Base-by-base conservation (phyloP, 1,139 yeast species). In the Geotrichum reessii region DNA sequence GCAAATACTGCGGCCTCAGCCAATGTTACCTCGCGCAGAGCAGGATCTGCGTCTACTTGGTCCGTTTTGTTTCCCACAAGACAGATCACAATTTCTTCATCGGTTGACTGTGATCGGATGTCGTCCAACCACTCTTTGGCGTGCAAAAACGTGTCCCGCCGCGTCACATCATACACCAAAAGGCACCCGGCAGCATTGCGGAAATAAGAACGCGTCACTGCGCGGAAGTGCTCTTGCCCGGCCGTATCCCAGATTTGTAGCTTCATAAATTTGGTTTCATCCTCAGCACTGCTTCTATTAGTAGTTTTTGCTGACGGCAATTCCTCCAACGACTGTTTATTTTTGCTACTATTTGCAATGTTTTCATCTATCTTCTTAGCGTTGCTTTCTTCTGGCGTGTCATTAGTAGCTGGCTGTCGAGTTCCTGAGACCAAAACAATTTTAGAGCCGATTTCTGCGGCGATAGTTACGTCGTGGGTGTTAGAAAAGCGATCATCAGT, bases 141-240 rank as follows among this genome's bases (percentile, higher is more conserved):
- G 56, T 71, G 65, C 25, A 65, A 63, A 58, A 72, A 71, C 9
- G 75, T 72, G 47, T 73, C 87, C 87, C 72, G 84, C 81, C 92
- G 78, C 4, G 95, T 87, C 42, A 91, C 92, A n/a, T 91, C 86
- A 72, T 91, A 91, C 12, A 91, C 97, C 62, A 91, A 76, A 57
- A 91, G 71, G 66, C 89, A 87, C 4, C 95, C 95, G 68, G 86
- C 86, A 17, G 95, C 95, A 50, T 90, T 85, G 62, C 87, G 87
- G 72, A 91, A 91, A 72, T 91, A 91, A 63, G 86, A 78, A 68
- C 86, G 85, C 62, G 90, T 81, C 88, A 91, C 91, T 46, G 96
- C 95, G 63, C 91, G 81, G 73, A 90, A 91, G 73, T 91, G 97
- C 74, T 91, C 97, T 77, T 91, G 97, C 44, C 97, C 97, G 1